Conservation (phyloP, 805 yeast genomes). For the Lipomyces sp. region DNA sequence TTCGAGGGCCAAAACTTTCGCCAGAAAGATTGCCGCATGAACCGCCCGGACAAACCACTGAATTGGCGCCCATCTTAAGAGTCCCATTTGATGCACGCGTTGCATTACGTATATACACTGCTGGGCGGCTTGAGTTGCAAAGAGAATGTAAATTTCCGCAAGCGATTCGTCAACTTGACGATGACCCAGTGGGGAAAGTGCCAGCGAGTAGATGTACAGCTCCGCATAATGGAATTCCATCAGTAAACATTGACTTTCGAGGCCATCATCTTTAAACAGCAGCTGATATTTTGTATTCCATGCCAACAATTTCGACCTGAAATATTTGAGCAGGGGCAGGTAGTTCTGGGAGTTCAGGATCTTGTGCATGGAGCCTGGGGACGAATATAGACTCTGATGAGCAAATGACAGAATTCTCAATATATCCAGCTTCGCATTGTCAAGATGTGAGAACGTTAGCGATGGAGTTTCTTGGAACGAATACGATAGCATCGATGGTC, state of each 20-base stretch:
- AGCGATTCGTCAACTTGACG: slow-evolving; percentile 52
- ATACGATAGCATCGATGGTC: slow-evolving; percentile 76
- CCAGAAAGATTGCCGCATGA: slow-evolving; percentile 86
- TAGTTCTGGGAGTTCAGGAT: slow-evolving; percentile 49
- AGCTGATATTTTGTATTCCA: slow-evolving; percentile 73
- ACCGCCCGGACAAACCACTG: slow-evolving; percentile 87
- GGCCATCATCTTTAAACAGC: slow-evolving; percentile 51
- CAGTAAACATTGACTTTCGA: slow-evolving; percentile 73
- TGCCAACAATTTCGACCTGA: slow-evolving; percentile 75
- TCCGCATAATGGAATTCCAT: slow-evolving; percentile 86
- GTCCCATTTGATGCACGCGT: slow-evolving; percentile 63
- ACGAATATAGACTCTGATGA: slow-evolving; percentile 78
- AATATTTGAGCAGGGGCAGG: slow-evolving; percentile 68
- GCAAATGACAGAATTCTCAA: slow-evolving; percentile 79
- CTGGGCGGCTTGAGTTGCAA: slow-evolving; percentile 83
- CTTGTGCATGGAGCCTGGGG: slow-evolving; percentile 46
- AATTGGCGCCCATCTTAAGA: slow-evolving; percentile 83
- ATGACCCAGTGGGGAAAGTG: slow-evolving; percentile 57
- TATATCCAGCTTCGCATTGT: slow-evolving; percentile 79
- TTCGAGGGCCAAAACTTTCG: slow-evolving; percentile 65
- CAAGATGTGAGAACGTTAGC: slow-evolving; percentile 62
- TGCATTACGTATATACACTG: slow-evolving; percentile 74
- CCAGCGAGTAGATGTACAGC: slow-evolving; percentile 81
- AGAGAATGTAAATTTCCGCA: slow-evolving; percentile 77
- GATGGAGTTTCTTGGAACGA: slow-evolving; percentile 60